phyloP scores from a whole-genome alignment of 1,284 basidiomycete genomes.

The Irpex sp. region DNA sequence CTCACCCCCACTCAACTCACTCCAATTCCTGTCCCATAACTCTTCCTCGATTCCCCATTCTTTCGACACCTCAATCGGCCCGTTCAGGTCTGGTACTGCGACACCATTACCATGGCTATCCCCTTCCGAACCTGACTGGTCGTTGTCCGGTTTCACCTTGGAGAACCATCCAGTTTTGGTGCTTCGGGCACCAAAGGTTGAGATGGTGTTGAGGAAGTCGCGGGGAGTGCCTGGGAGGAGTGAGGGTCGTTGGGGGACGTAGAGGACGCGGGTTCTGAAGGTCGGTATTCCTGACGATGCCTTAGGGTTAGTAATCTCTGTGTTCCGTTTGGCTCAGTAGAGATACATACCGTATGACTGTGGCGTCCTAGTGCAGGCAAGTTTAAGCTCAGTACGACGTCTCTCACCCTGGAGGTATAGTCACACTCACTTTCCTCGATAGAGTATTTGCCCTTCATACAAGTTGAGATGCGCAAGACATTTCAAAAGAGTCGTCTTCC shows the following conservation, averaged over 20 bases:
- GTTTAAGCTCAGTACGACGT: conserved; percentile 1
- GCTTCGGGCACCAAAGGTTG: conserved; percentile 52
- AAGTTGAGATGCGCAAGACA: conserved; percentile 77
- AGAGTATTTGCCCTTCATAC: conserved; percentile 63
- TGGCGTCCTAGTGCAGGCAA: conserved; percentile 39
- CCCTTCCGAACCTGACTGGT: too few species aligned
- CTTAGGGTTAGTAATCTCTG: too few species aligned
- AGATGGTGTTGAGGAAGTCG: conserved; percentile 62
- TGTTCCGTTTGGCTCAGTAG: not conserved
- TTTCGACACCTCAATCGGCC: conserved; percentile 53
- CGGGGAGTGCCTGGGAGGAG: conserved; percentile 77
- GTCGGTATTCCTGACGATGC: conserved; percentile 57
- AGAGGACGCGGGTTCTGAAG: conserved; percentile 76
- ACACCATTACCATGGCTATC: conserved; percentile 7
- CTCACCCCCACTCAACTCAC: conserved; percentile 79
- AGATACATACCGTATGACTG: conserved; percentile 45
- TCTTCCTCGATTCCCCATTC: conserved; percentile 65
- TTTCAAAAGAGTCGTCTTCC: conserved; percentile 80
- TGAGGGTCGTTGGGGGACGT: conserved; percentile 83
- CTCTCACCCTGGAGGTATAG: conserved; percentile 5
- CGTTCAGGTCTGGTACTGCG: conserved; percentile 26
- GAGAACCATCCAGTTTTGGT: conserved; percentile 8
- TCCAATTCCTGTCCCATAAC: conserved; percentile 79
- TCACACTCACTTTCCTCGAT: conserved; percentile 57
- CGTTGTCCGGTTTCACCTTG: conserved; percentile 15